These are phyloP conservation scores for Hemileccinum impolitum DNA, from an alignment of 768 basidiomycete species.

Conservation along the genomic window DNA sequence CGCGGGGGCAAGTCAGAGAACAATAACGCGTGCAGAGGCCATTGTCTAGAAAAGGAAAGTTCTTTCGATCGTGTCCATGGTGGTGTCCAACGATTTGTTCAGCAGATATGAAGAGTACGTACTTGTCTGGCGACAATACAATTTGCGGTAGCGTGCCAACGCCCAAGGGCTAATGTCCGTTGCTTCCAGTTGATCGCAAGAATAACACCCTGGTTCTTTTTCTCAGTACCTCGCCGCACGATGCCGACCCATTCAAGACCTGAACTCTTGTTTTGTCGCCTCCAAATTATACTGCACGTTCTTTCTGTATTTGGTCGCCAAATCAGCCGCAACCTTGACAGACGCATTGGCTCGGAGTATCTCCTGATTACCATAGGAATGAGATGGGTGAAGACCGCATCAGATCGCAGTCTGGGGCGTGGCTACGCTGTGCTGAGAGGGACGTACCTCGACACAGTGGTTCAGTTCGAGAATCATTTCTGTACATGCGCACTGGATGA, in stretches of 20 bases:
- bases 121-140: not conserved
- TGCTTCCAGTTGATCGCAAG: too few species aligned
- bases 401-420: not conserved
- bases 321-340: conserved; percentile 76
- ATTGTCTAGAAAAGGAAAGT: conserved; percentile 30
- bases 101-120: not conserved
- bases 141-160: not conserved
- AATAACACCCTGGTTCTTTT: too few species aligned
- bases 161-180: too few species aligned
- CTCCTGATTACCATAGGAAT: conserved; percentile 45
- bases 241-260: conserved; percentile 2
- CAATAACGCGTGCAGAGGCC: conserved; percentile 8
- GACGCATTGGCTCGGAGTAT: conserved; percentile 74
- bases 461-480: conserved; percentile 89
- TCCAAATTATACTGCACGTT: conserved; percentile 93
- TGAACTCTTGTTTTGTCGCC: conserved; percentile 47
- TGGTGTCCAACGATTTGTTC: not conserved
- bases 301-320: conserved; percentile 84
- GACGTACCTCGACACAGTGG: conserved; percentile 74
- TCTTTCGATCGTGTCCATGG: too few species aligned
- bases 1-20: conserved; percentile 1
- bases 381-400: not conserved
- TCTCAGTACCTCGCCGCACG: too few species aligned
- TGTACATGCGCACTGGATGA: conserved; percentile 79
- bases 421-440: not conserved